Evolutionary conservation across 2,329 filamentous ascomycete genomes (phyloP).

Genomic region (Cercospora sesami): DNA sequence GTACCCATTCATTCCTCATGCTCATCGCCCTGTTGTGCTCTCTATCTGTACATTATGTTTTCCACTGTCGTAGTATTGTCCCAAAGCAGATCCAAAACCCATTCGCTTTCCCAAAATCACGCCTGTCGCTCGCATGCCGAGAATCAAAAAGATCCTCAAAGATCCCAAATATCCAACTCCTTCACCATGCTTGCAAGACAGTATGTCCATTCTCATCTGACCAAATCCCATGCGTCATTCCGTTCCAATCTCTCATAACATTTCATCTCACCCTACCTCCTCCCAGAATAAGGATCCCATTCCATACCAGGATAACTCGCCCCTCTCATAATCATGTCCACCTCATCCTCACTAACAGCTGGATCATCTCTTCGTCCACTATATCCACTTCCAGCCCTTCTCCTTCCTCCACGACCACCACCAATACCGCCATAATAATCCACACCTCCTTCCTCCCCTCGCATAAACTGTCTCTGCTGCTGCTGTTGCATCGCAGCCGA

Average conservation of each 20-base stretch:
- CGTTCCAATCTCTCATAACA: not conserved
- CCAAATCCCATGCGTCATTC: not conserved
- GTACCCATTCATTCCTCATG: not conserved
- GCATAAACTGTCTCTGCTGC: conserved; percentile 8
- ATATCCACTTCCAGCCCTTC: conserved; percentile 28
- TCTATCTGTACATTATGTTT: conserved; percentile 1
- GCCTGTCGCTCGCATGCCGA: not conserved
- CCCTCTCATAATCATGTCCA: conserved; percentile 56
- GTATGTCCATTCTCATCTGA: not conserved
- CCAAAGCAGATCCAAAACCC: not conserved
- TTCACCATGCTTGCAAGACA: not conserved
- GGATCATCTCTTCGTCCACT: conserved; percentile 33
- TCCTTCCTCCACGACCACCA: not conserved
- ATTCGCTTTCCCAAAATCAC: not conserved
- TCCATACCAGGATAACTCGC: conserved; percentile 71
- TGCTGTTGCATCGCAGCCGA: conserved; percentile 14
- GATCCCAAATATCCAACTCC: not conserved
- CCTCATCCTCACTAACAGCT: conserved; percentile 32
- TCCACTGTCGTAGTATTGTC: not conserved
- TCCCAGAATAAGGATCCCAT: conserved; percentile 47
- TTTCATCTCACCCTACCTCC: not conserved
- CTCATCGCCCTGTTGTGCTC: not conserved
- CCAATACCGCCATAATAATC: not conserved
- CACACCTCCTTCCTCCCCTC: conserved; percentile 9
- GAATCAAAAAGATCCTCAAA: not conserved